Conservation (phyloP, 2,329 filamentous ascomycete species). For the Ceratocystis huliohia region DNA sequence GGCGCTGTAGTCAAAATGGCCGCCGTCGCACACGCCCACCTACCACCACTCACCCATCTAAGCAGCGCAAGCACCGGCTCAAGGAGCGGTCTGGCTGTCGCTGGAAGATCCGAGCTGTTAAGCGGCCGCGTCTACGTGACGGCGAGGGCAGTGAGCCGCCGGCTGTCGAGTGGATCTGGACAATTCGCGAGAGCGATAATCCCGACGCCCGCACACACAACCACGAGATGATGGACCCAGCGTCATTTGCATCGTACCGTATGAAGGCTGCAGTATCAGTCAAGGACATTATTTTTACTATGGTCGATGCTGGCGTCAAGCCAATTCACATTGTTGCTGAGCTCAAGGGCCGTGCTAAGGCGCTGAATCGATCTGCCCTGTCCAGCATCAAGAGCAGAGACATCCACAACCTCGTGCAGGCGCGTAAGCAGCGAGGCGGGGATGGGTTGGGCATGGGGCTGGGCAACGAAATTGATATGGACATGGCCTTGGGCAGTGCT, state of each 20-base stretch:
- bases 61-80: constrained; percentile 19
- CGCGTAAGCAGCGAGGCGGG: constrained; percentile 11
- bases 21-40: constrained; percentile 13
- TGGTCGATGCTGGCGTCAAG: constrained; percentile 20
- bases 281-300: constrained; percentile 19
- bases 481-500: constrained; percentile 2
- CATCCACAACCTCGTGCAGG: constrained; percentile 20
- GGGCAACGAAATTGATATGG: constrained; percentile 12
- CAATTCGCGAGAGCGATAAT: constrained; percentile 20
- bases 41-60: constrained; percentile 15
- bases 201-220: constrained; percentile 19
- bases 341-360: constrained; percentile 15
- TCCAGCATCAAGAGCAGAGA: constrained; percentile 19
- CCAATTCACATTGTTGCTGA: constrained; percentile 20
- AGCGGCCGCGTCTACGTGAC: constrained; percentile 19
- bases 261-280: constrained; percentile 20
- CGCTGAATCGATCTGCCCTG: constrained; percentile 12
- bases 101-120: constrained; percentile 20
- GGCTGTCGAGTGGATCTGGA: constrained; percentile 21
- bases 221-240: constrained; percentile 19
- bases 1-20: constrained; percentile 20
- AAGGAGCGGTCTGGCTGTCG: constrained; percentile 20
- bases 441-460: background rate
- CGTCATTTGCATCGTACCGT: constrained; percentile 19
- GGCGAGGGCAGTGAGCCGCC: constrained; percentile 23